These are phyloP conservation scores for Berberis vulgaris DNA, from an alignment of 164 flowering plant genomes.

Conservation along the genomic window DNA sequence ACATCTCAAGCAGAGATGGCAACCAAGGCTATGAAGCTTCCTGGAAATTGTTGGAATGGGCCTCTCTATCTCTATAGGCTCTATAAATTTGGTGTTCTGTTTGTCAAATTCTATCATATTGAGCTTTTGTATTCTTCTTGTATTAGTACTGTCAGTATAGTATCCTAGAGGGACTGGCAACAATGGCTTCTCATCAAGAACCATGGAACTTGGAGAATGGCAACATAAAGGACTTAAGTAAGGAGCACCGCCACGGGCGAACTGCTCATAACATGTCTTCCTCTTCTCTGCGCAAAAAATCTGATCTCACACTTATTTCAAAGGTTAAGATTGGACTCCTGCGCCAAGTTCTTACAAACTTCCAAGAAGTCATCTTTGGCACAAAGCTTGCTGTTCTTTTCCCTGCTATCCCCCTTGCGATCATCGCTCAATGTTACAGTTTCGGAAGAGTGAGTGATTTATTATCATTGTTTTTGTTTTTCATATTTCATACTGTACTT, in stretches of 20 bases:
- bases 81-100: no score
- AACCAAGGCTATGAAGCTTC: no score
- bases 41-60: no score
- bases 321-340: constrained; percentile 26
- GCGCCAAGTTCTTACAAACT: constrained; percentile 32
- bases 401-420: constrained; percentile 56
- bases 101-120: no score
- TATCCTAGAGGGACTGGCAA: not conserved
- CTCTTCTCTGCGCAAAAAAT: constrained; percentile 61
- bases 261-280: constrained; percentile 76
- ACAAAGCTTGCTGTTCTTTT: constrained; percentile 66
- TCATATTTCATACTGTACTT: not conserved
- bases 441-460: constrained; percentile 46
- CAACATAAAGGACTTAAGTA: constrained; percentile 28
- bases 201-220: constrained; percentile 13
- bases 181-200: constrained; percentile 9
- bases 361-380: constrained; percentile 71
- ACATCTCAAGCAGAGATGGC: no score
- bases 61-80: no score
- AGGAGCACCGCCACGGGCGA: constrained; percentile 46
- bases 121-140: not conserved
- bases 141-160: not conserved
- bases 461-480: not conserved
- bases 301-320: constrained; percentile 41
- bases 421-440: constrained; percentile 32